Base-by-base conservation (phyloP, 768 basidiomycete genomes). In the Crepidotus variabilis region DNA sequence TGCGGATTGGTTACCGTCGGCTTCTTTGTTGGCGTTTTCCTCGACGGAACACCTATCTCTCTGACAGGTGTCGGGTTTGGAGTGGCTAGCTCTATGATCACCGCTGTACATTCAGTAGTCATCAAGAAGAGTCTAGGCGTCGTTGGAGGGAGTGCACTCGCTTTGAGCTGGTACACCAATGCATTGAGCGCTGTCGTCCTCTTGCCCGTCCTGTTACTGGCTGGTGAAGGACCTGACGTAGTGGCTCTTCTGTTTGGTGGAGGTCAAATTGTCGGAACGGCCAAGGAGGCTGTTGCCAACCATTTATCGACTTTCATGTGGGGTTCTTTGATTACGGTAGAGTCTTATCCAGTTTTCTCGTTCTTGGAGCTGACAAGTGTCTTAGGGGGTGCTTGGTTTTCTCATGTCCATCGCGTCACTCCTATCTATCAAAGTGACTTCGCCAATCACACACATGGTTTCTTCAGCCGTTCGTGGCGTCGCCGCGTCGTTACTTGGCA, bases 361-460 rank as follows among this genome's bases (percentile, higher is more conserved):
- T 34, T 22, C 14, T 33, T 39, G 3, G 33, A 46, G 28, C 22
- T 46, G 6, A 47, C 52, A 34, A 22, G 56, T 32, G 21, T 60
- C 23, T 13, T 58, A 94, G 91, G 94, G 94, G 32, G 74, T 81
- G 16, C 74, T 97, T 52, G 95, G 95, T 9, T 98, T 97, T 80
- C 73, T 95, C 63, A 97, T 98, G 84, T 92, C 90, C 72, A 83
- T 98, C 53, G 94, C 95, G 9, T 92, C 91, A 60, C 75, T 95
- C 58, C 79, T 98, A 28, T 94, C 92, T 22, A 97, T 98, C 78
- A 95, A 98, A 71, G 90, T 98, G 59, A 98, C 95, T 7, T 96
- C 94, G 1, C 95, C 95, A 13, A 94, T 98, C 68, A 95, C 95
- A 2, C 95, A 98, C 71, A 98, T 98, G 95, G 77, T 97, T 23